Evolutionary conservation across 495 filamentous ascomycete genomes (phyloP), one percentile per base, ranked within the genome.

Genomic region (Xeromyces bisporus): DNA sequence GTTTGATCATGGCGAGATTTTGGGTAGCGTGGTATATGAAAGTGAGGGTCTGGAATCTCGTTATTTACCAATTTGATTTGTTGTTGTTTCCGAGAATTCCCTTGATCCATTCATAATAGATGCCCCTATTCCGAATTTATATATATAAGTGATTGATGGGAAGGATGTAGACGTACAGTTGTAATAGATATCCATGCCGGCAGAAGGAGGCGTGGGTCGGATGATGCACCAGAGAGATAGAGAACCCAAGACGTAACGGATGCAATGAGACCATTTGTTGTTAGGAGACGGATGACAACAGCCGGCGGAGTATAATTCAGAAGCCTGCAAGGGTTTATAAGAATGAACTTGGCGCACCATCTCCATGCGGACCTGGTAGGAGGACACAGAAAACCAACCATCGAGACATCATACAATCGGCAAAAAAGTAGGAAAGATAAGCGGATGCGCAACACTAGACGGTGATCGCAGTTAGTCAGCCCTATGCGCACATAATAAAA

Each of bases 391-490:
- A 28, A 25, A 59, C 62, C n/a, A 38, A 80, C 81, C 82, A 89
- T 49, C 83, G 73, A 39, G 77, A 84, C 82, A 92, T 92, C 46
- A 89, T 74, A 54, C 80, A 83, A 56, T 92, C 81, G 36, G 80
- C 84, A 54, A 89, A 87, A 56, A 84, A 79, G 53, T 85, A 89
- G 34, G 78, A 82, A 48, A 89, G 68, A 54, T 85, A 85, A 29
- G 75, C 83, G 23, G 80, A 83, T 51, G 79, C 75, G 48, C 63
- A 69, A 62, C 81, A 85, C 82, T 86, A 32, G 31, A 35, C 14
- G n/a, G 18, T 17, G 18, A 15, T 15, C 33, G 13, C 24, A 25
- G 28, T 35, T 17, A 38, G 29, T 26, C 16, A 16, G 11, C 8
- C 6, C n/a, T 26, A 29, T 18, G 33, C 21, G 18, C 12, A 30